Base-by-base conservation (phyloP, 352 stramenopile genomes). In the Phytophthora macrochlamydospora region DNA sequence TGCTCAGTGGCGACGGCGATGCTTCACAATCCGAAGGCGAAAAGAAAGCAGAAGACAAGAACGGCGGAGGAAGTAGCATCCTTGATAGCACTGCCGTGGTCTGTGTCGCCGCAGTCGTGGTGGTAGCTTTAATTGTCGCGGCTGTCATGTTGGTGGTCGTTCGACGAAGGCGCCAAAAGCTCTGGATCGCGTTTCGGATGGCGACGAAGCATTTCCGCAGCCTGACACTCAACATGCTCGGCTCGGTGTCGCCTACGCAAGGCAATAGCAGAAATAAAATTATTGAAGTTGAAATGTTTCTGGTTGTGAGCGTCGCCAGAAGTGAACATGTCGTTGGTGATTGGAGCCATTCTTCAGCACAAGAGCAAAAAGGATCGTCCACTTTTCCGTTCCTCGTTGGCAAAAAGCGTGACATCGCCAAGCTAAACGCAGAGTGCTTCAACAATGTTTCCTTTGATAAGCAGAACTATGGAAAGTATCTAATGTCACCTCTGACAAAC, bases 1-100 rank as follows among this genome's bases (percentile, higher is more conserved):
- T 6, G 8, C 31, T 72, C 31, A 49, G 18, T 24, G 40, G 40
- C 48, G 28, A 28, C 30, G 11, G 0, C 49, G 29, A 30, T 51
- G 50, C n/a, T 52, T 59, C 42, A 60, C 32, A 24, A 3, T 13
- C 52, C 12, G 42, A 54, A 48, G 42, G 30, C 38, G 40, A 51
- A 30, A 35, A 7, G n/a, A 28, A 35, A 29, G 35, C 43, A 31
- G 32, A 42, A 7, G 29, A 33, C 59, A 24, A 24, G 18, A 24
- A 24, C 18, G 18, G 18, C 18, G 18, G 18, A 24, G 18, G 18
- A 24, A 66, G 65, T 35, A 56, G 33, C 48, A 58, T 60, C 29
- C 56, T 61, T 50, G 42, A 65, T 30, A 49, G 66, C 55, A 65
- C 53, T 46, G 65, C 65, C 2, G 65, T 71, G 29, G 46, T 69